Base-by-base conservation (phyloP, 2,329 filamentous ascomycete species). In the Fonsecaea erecta region DNA sequence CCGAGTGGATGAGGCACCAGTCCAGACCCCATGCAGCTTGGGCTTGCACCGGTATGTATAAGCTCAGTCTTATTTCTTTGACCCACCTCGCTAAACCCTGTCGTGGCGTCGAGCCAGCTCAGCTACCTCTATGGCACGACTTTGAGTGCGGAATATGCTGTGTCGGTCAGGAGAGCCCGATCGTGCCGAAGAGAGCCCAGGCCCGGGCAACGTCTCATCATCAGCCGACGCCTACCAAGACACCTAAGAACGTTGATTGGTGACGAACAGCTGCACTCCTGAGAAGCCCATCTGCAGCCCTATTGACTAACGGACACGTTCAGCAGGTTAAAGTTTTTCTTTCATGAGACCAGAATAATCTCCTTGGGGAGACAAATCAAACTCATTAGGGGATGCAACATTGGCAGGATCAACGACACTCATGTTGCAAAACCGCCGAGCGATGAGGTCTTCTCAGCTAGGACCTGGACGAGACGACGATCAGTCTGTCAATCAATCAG, bases 131-230 rank as follows among this genome's bases (percentile, higher is more conserved):
- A 24, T 48, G 43, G 9, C 12, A 24, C 12, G 18, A 48, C 12
- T 24, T 18, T 2, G 18, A 11, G 43, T 18, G 8, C 8, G 12
- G 21, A 48, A 11, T 48, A 6, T 48, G 43, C 43, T 9, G 18
- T 18, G 43, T 48, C 43, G 43, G 43, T 48, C 43, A 48, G 43
- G 43, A 48, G 43, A 48, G 43, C 43, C 43, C 43, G 43, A 48
- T 24, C 7, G 18, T 48, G 43, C 43, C 43, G 43, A 48, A 48
- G 43, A 48, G 43, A 48, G 43, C 21, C 43, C 43, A 48, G 43
- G 11, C 21, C 43, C 24, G 18, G n/a, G 43, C 21, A 9, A 3
- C 37, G 43, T 48, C 43, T 48, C 43, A 48, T 48, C 43, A 9
- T 48, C 43, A 48, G 21, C 43, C 43, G 18, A 48, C 21, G 21